Base-by-base conservation (phyloP, 495 filamentous ascomycete genomes). In the Echria macrotheca region DNA sequence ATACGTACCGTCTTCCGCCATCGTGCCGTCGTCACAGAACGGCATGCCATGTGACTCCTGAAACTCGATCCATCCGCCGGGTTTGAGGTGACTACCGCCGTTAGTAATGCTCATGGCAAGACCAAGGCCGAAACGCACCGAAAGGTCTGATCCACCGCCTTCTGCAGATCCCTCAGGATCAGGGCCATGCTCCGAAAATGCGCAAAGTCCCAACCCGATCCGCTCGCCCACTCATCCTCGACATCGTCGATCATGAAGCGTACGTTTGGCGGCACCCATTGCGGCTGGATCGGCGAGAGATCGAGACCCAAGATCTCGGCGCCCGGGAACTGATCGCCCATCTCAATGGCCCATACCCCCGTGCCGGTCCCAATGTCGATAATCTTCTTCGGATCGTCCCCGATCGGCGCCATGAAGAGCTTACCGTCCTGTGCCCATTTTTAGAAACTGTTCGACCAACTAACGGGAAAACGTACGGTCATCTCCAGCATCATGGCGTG, bases 251-350 rank as follows among this genome's bases (percentile, higher is more conserved):
- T 64, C 50, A 76, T 69, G 54, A 82, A 82, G 24, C 70, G 66
- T 40, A 75, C 67, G 49, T 80, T 81, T 4, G 74, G 70, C 4
- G 76, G 75, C 0, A 75, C 65, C 70, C 73, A 75, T 37, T 57
- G 39, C 0, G 78, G 76, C 47, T 81, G 78, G 51, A 81, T 80
- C 1, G 76, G 71, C 21, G 74, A 78, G 36, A 86, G 71, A 58
- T 86, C 83, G 26, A 81, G 76, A 9, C 82, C 83, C 35, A 79
- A 55, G 8, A 84, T 67, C 22, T 74, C 69, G 41, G 58, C 55
- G 15, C 45, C 55, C 31, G 61, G 61, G 60, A 72, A 76, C 19
- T 70, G 53, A 44, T 84, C 79, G 5, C 70, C 60, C 61, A 74
- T 48, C 43, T 78, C 72, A 6, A 76, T 52, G 15, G 45, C 45